Conservation (phyloP, 495 filamentous ascomycete species). For the Xylaria cubensis region DNA sequence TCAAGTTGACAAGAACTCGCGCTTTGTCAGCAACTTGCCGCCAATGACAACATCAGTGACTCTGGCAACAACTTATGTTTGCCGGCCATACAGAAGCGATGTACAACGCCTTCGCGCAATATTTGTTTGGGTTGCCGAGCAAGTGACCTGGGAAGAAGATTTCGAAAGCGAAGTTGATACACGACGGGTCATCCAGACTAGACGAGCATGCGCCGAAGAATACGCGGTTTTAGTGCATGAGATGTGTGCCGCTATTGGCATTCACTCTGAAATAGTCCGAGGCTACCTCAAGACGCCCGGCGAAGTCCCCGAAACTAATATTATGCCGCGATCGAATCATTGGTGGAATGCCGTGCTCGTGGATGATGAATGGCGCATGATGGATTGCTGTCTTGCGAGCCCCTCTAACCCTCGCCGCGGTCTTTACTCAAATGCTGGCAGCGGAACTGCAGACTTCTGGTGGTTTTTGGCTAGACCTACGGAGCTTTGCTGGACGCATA, state of each 20-base stretch:
- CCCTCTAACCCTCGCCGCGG: slow-evolving; percentile 84
- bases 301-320: slow-evolving; percentile 77
- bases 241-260: slow-evolving; percentile 91
- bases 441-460: slow-evolving; percentile 78
- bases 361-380: slow-evolving; percentile 94
- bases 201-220: slow-evolving; percentile 87
- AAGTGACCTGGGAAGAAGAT: slow-evolving; percentile 95
- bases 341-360: slow-evolving; percentile 98
- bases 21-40: slow-evolving; percentile 91
- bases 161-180: slow-evolving; percentile 81
- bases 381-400: slow-evolving; percentile 91
- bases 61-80: slow-evolving; percentile 90
- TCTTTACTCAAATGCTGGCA: slow-evolving; percentile 74
- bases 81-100: slow-evolving; percentile 92
- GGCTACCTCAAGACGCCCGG: slow-evolving; percentile 93
- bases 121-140: slow-evolving; percentile 96
- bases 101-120: slow-evolving; percentile 92
- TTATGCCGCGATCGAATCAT: slow-evolving; percentile 84
- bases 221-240: slow-evolving; percentile 86
- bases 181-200: slow-evolving; percentile 79
- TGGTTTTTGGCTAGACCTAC: slow-evolving; percentile 89
- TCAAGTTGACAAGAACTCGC: slow-evolving; percentile 93
- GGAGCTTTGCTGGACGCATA: slow-evolving; percentile 93
- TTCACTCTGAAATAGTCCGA: slow-evolving; percentile 81
- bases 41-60: slow-evolving; percentile 82